A percentile compares a stretch with the other conserved stretches of the same genome.
phyloP scores from a whole-genome alignment of 1,284 basidiomycete species.

The Cystobasidiaceae sp. region DNA sequence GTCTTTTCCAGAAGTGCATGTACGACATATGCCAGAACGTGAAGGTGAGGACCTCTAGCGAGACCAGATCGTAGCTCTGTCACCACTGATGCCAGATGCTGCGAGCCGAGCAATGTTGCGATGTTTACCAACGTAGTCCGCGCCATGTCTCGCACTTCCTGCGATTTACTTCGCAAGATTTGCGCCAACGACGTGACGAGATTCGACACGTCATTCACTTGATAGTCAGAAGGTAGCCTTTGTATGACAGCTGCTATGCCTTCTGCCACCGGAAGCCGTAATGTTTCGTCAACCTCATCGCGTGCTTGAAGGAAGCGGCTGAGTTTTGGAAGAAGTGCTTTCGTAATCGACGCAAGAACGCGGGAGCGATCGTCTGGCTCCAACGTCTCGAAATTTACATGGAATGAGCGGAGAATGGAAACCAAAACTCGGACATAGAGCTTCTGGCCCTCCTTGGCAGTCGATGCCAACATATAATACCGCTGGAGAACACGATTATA shows the following conservation, averaged over 20 bases:
- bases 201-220: slow-evolving; percentile 68
- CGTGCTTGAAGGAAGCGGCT: slow-evolving; percentile 73
- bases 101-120: slow-evolving; percentile 65
- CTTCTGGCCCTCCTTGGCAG: slow-evolving; percentile 62
- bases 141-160: slow-evolving; percentile 85
- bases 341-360: slow-evolving; percentile 36
- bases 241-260: slow-evolving; percentile 81
- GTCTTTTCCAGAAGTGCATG: slow-evolving; percentile 74
- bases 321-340: slow-evolving; percentile 67
- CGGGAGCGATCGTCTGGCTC: slow-evolving; percentile 36
- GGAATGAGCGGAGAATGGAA: slow-evolving; percentile 82
- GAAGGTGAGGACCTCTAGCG: slow-evolving; percentile 85
- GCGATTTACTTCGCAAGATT: slow-evolving; percentile 83
- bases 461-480: slow-evolving; percentile 51
- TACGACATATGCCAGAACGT: slow-evolving; percentile 78
- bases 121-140: slow-evolving; percentile 82
- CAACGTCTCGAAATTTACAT: slow-evolving; percentile 56
- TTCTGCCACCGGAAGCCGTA: slow-evolving; percentile 80
- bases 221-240: slow-evolving; percentile 65
- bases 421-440: slow-evolving; percentile 83
- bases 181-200: slow-evolving; percentile 80
- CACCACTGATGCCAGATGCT: slow-evolving; percentile 67
- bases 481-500: slow-evolving; percentile 78
- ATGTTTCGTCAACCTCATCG: slow-evolving; percentile 74
- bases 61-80: slow-evolving; percentile 78